A percentile compares a stretch with the other conserved stretches of the same genome.
These are phyloP conservation scores for Aquilaria yunnanensis DNA, from an alignment of 345 rosid species.

Conservation along the genomic window DNA sequence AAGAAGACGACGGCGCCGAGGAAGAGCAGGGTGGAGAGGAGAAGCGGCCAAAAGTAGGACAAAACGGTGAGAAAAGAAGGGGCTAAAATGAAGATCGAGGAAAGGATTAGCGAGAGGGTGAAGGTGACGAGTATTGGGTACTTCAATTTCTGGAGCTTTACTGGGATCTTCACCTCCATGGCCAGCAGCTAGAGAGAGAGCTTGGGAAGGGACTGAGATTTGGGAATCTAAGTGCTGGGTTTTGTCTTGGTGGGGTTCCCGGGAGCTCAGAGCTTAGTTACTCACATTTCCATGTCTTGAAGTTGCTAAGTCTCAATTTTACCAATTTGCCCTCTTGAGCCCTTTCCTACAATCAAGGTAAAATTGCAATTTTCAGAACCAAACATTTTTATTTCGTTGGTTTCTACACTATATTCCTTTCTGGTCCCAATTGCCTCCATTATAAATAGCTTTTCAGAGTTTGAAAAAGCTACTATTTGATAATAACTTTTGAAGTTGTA, in stretches of 20 bases:
- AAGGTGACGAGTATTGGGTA: conserved; percentile 41
- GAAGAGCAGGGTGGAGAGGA: conserved; percentile 83
- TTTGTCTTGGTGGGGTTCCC: background rate
- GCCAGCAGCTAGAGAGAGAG: background rate
- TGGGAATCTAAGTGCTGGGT: too few relatives aligned
- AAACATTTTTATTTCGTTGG: too few relatives aligned
- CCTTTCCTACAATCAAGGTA: background rate
- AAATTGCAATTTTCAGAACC: too few relatives aligned
- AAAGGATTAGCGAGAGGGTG: conserved; percentile 6
- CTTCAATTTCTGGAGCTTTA: conserved; percentile 51
- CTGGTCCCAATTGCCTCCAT: too few relatives aligned
- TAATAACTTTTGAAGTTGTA: too few relatives aligned
- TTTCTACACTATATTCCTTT: too few relatives aligned
- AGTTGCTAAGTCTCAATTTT: background rate
- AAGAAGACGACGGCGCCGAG: conserved; percentile 65
- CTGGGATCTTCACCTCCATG: conserved; percentile 52
- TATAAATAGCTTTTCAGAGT: too few relatives aligned
- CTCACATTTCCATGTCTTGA: background rate
- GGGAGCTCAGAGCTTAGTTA: background rate
- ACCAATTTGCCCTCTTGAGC: background rate
- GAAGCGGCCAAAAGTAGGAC: conserved; percentile 88
- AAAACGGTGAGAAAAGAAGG: conserved; percentile 69
- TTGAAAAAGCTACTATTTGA: too few relatives aligned
- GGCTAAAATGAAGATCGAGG: conserved; percentile 28
- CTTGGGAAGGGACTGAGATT: background rate